Conservation (phyloP, 257 asterid species). For the Solanum chilense region DNA sequence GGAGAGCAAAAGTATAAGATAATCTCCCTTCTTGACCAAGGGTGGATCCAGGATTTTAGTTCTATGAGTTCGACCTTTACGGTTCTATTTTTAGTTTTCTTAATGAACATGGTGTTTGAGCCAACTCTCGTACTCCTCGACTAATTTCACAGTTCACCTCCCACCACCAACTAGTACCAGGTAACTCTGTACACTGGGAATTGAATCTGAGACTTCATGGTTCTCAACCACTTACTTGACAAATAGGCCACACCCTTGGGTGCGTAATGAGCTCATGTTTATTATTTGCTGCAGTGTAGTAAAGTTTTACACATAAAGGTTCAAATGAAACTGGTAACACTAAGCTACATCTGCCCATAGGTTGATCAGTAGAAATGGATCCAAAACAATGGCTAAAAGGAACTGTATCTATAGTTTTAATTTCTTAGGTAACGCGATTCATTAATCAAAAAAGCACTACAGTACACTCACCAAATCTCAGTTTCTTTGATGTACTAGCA, state of each 20-base stretch:
- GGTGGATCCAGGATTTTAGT: background rate
- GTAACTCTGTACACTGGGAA: rapidly evolving
- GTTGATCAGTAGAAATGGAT: background rate
- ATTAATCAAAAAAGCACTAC: background rate
- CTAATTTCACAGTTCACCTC: background rate
- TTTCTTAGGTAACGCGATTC: background rate
- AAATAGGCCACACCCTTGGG: background rate
- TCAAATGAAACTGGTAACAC: background rate
- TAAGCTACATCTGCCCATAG: background rate
- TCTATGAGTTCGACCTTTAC: background rate
- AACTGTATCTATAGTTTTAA: background rate
- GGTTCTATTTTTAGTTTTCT: too few relatives aligned
- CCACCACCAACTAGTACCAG: rapidly evolving
- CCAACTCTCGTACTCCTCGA: rapidly evolving
- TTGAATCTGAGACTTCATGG: background rate
- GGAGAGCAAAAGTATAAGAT: background rate
- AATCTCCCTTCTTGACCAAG: background rate
- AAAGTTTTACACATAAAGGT: background rate
- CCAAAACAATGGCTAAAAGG: background rate
- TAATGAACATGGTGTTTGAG: background rate
- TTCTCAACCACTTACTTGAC: background rate
- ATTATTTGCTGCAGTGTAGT: background rate
- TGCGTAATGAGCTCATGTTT: background rate
- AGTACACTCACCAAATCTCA: background rate
- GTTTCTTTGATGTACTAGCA: background rate